A percentile compares a stretch with the other conserved stretches of the same genome.
Conservation (phyloP, 306 rosid species). For the Vigna mungo region DNA sequence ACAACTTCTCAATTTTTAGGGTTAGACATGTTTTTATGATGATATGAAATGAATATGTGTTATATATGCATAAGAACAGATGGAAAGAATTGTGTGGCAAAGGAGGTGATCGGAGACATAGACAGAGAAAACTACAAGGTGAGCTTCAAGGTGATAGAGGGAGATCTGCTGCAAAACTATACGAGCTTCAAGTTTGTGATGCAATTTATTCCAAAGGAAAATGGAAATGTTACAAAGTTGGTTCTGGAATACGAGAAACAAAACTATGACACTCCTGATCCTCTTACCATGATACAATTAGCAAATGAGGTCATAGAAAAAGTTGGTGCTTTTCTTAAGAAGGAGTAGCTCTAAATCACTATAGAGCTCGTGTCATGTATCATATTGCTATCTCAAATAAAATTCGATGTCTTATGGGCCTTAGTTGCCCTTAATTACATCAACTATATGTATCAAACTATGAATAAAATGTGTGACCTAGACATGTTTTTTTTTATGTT, state of each 20-base stretch:
- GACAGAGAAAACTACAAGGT: constrained; percentile 46
- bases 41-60: no score
- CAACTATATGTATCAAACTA: no score
- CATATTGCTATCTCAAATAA: no score
- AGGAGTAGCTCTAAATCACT: neutral
- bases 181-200: constrained; percentile 35
- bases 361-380: no score
- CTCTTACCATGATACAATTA: constrained; percentile 47
- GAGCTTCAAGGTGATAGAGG: constrained; percentile 41
- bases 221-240: constrained; percentile 50
- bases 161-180: constrained; percentile 46
- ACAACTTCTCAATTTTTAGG: no score
- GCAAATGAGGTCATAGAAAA: constrained; percentile 10
- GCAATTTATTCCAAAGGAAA: constrained; percentile 42
- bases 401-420: neutral
- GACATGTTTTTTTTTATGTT: no score
- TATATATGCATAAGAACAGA: constrained; percentile 16
- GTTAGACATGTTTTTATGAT: no score
- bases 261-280: constrained; percentile 45
- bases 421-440: no score
- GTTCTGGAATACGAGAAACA: constrained; percentile 55
- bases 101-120: constrained; percentile 50
- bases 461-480: no score
- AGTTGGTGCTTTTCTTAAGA: constrained; percentile 42
- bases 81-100: constrained; percentile 48